Base-by-base conservation (phyloP, 345 rosid genomes). In the Dimocarpus longan region DNA sequence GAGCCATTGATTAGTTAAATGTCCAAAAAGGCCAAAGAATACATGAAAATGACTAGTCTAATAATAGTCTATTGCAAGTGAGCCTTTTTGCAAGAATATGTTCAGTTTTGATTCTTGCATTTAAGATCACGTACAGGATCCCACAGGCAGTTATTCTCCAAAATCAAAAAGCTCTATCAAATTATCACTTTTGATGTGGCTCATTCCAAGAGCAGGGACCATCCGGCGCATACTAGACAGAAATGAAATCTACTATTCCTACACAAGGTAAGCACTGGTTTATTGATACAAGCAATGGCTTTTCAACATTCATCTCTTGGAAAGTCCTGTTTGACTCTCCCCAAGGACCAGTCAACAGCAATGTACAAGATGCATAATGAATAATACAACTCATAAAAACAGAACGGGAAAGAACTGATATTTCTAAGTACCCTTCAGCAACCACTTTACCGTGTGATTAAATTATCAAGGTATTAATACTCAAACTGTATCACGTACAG, bases 391-490 rank as follows among this genome's bases (percentile, higher is more conserved):
- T 2, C 37, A 32, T 32, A 32, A 32, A 28, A 32, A 32, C 37
- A 32, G 37, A 64, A 65, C 40, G 6, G 71, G 15, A 40, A 40
- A 42, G 50, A 11, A 68, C 44, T n/a, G 22, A 68, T 67, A 67
- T 19, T 68, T 68, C 71, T 42, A 39, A 18, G n/a, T 42, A 68
- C 50, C 46, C 52, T 68, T 68, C 13, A 40, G 42, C 22, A 1
- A 37, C 15, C 24, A 22, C 24, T 32, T 8, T 65, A 16, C 40
- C 8, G 43, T 32, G n/a, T 15, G 69, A 32, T 32, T 75, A 68
- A 75, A 69, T 42, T 24, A 76, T 65, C 18, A 75, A 70, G 75
- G 43, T 50, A 54, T 57, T 22, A 28, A 57, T 63, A 39, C 42
- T 44, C 15, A 21, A 73, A 78, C 66, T 19, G 62, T 42, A 40